phyloP scores from a whole-genome alignment of 1,139 yeast species.

The Saccharomyces hybrid region DNA sequence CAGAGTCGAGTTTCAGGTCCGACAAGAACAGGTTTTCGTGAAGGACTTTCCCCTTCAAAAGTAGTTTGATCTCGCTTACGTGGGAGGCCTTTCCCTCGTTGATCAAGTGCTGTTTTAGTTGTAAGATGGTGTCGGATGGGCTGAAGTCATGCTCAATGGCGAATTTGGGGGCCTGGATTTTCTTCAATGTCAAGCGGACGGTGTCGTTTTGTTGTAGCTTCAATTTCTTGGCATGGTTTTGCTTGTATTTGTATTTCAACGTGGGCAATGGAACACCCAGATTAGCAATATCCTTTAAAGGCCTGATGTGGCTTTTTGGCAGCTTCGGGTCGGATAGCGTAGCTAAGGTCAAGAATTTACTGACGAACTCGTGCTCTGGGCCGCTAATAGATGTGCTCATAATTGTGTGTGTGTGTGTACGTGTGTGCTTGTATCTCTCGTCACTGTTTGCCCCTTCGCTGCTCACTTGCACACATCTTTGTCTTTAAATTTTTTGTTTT shows the following conservation, averaged over 20 bases:
- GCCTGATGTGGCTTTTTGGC: constrained; percentile 23
- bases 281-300: constrained; percentile 26
- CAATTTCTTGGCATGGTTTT: constrained; percentile 10
- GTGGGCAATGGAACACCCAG: constrained; percentile 33
- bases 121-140: constrained; percentile 32
- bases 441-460: neutral
- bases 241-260: constrained; percentile 29
- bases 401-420: neutral
- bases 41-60: constrained; percentile 44
- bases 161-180: constrained; percentile 43
- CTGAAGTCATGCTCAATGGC: constrained; percentile 23
- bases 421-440: neutral
- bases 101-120: constrained; percentile 35
- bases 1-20: constrained; percentile 18
- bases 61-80: constrained; percentile 34
- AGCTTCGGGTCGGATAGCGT: constrained; percentile 24
- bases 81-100: constrained; percentile 24
- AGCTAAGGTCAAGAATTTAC: constrained; percentile 29
- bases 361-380: constrained; percentile 27
- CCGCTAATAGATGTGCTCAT: constrained; percentile 7
- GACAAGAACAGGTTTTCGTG: constrained; percentile 35
- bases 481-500: neutral
- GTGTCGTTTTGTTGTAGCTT: constrained; percentile 1
- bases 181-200: constrained; percentile 34
- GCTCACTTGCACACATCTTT: neutral